Base-by-base conservation (phyloP, 331 rosid genomes). In the Ulmus americana region DNA sequence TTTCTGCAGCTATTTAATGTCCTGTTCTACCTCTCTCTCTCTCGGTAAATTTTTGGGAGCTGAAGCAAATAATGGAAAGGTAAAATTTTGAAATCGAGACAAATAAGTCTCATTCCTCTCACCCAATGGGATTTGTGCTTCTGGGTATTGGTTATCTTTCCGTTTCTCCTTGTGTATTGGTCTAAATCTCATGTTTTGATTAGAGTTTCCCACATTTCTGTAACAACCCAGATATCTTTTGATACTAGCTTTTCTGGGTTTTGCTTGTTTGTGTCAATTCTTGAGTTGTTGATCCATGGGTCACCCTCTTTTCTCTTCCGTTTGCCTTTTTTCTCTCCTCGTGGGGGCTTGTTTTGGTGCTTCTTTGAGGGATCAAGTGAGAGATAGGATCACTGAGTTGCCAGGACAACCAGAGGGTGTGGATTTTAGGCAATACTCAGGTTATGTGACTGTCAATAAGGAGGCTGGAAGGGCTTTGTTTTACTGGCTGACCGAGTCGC, bases 401-500 rank as follows among this genome's bases (percentile, higher is more conserved):
- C 99, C 96, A 14, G 97, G 99, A 13, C 99, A 90, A 59, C 99
- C 97, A 43, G 61, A 28, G 63, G 75, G 76, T 57, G 97, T 87
- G 67, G 88, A 49, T 9, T 94, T 94, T 79, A 68, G 71, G 22
- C 97, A 87, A 68, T 94, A 81, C 77, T 85, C 99, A 11, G 95
- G 99, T 8, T 94, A 94, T 76, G 91, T 94, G 41, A 87, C 87
- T 38, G 97, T 86, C 70, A 88, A 90, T 69, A 73, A 83, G 75
- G 43, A 73, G 55, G 81, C 82, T 59, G 99, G 91, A 53, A 85
- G 97, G 62, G 91, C 97, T 74, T 71, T 94, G 74, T 94, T 94
- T 74, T 94, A 94, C 78, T 94, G 99, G 97, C 72, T 94, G 80
- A 67, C 62, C 38, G 96, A 94, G 77, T 77, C 97, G 8, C 95